Conservation (phyloP, 345 rosid genomes). For the Murraya paniculata region DNA sequence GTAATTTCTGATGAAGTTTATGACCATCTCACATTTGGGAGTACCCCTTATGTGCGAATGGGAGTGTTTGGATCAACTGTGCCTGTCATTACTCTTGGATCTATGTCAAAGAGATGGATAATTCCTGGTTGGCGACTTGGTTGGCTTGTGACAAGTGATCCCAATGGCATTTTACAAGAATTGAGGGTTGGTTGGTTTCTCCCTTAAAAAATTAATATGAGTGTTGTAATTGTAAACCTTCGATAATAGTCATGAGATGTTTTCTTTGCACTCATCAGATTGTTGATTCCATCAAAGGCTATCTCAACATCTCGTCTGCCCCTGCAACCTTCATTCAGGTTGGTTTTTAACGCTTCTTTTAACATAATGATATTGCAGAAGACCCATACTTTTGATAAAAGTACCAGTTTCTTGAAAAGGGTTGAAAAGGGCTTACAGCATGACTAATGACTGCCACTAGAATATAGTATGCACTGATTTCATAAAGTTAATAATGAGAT, state of each 20-base stretch:
- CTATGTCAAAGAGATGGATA: conserved; percentile 63
- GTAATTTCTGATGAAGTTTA: conserved; percentile 71
- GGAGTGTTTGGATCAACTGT: conserved; percentile 52
- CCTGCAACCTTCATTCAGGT: conserved; percentile 68
- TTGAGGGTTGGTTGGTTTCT: conserved; percentile 29
- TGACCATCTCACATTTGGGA: conserved; percentile 46
- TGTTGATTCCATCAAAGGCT: conserved; percentile 16
- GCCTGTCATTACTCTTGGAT: conserved; percentile 61
- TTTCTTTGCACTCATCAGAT: conserved; percentile 19
- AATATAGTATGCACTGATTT: too few species aligned
- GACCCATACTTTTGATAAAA: too few species aligned
- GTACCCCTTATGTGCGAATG: conserved; percentile 53
- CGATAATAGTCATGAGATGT: background rate
- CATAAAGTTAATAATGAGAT: too few species aligned
- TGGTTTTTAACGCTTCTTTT: background rate
- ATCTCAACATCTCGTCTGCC: conserved; percentile 15
- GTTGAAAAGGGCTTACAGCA: too few species aligned
- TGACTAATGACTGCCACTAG: too few species aligned
- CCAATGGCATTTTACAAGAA: conserved; percentile 35
- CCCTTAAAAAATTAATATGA: too few species aligned
- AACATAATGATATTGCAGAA: too few species aligned
- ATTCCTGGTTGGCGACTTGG: conserved; percentile 78
- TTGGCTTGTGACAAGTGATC: conserved; percentile 55
- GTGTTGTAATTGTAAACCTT: too few species aligned
- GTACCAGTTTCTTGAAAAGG: too few species aligned